Percentiles rank a stretch among this genome's conserved stretches.
Evolutionary conservation across 345 rosid genomes (phyloP).

Genomic region (Eucalyptus globulus): DNA sequence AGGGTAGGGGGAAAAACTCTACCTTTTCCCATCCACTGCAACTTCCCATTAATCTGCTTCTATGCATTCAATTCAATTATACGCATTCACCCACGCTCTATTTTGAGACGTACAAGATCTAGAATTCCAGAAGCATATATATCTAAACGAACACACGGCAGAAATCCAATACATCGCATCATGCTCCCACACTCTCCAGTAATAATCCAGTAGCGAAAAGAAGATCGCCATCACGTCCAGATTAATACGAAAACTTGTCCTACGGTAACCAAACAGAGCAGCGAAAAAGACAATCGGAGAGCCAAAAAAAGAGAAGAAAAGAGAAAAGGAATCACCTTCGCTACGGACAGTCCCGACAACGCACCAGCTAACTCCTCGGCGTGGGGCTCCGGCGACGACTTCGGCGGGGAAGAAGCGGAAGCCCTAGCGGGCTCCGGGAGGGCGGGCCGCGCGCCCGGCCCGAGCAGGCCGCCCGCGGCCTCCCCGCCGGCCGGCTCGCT

Average conservation of each 20-base stretch:
- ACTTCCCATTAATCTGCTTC: not conserved
- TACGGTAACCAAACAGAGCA: not conserved
- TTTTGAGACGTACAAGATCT: not conserved
- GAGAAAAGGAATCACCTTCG: conserved; percentile 25
- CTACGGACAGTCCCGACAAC: conserved; percentile 15
- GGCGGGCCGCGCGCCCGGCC: conserved; percentile 46
- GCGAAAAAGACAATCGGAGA: not conserved
- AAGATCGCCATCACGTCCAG: not conserved
- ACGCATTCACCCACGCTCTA: not conserved
- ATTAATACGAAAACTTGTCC: not conserved
- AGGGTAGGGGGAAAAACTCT: not conserved
- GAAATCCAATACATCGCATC: not conserved
- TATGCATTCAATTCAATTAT: not conserved
- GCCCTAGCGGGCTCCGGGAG: conserved; percentile 44
- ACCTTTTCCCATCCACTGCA: not conserved
- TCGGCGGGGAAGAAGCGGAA: conserved; percentile 7
- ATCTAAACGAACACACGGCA: not conserved
- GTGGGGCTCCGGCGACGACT: conserved; percentile 21
- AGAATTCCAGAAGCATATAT: not conserved
- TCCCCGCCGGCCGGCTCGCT: conserved; percentile 48
- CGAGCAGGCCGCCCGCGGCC: conserved; percentile 35
- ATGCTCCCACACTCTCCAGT: not conserved
- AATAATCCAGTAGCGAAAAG: not conserved
- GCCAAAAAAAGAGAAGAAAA: not conserved
- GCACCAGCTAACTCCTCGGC: conserved; percentile 27